phyloP scores from a whole-genome alignment of 164 flowering plant species.

The Liriodendron chinense region DNA sequence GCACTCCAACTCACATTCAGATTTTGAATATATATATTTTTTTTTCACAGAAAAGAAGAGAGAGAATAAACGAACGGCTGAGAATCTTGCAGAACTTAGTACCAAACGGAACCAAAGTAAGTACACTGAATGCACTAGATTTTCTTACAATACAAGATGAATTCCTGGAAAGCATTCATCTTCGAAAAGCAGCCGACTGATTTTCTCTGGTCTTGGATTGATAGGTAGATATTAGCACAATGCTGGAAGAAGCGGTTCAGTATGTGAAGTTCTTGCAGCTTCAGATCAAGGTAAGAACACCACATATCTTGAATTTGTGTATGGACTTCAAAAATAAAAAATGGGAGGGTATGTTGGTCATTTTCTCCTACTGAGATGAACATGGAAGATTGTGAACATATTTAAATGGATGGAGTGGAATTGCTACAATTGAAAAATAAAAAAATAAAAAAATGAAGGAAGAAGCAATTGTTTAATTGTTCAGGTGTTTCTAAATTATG shows the following conservation, averaged over 20 bases:
- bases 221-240: slow-evolving; percentile 95
- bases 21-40: neutral
- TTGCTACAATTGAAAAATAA: neutral
- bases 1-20: neutral
- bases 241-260: slow-evolving; percentile 97
- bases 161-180: neutral
- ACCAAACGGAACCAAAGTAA: slow-evolving; percentile 95
- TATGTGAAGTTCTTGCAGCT: slow-evolving; percentile 96
- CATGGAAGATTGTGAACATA: neutral
- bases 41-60: slow-evolving; percentile 79
- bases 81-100: slow-evolving; percentile 78
- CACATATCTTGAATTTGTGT: neutral
- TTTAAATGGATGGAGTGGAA: neutral
- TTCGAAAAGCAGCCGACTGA: neutral
- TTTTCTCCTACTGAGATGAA: neutral
- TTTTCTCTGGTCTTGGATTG: slow-evolving; percentile 2
- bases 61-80: slow-evolving; percentile 79
- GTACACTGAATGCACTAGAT: neutral
- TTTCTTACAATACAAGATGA: neutral
- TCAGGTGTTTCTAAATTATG: no score
- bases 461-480: no score
- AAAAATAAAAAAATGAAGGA: neutral
- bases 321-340: no score
- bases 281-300: slow-evolving; percentile 75
- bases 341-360: no score